Evolutionary conservation across 148 eudicot genomes (phyloP).

Genomic region (Rhododendron vialii): DNA sequence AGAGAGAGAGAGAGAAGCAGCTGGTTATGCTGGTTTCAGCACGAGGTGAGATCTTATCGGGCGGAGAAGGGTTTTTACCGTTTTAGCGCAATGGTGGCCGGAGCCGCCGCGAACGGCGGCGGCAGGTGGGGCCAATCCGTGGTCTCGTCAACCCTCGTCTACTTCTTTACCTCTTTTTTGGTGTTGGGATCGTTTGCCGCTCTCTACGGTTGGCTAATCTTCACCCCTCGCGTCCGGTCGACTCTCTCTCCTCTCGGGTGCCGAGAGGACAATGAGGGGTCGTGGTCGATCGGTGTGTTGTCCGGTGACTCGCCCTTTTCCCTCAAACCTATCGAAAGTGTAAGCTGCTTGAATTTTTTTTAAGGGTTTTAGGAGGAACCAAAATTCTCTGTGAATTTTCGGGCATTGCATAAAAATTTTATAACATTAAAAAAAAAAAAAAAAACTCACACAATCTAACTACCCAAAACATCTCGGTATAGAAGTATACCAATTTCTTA

Average conservation of each 20-base stretch:
- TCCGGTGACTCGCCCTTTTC: slow-evolving; percentile 79
- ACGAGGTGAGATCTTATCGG: neutral
- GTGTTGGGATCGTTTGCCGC: slow-evolving; percentile 51
- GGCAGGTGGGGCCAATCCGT: slow-evolving; percentile 21
- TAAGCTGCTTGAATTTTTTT: slow-evolving; percentile 19
- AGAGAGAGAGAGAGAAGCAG: neutral
- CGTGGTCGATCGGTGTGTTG: slow-evolving; percentile 88
- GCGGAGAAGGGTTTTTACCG: neutral
- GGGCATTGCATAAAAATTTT: too few species aligned
- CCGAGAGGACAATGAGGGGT: slow-evolving; percentile 72
- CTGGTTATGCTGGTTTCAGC: neutral
- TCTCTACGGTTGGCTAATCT: slow-evolving; percentile 51
- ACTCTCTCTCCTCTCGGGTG: slow-evolving; percentile 41
- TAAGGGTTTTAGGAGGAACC: neutral
- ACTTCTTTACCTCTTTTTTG: slow-evolving; percentile 36
- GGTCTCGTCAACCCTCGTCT: slow-evolving; percentile 37
- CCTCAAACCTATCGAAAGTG: slow-evolving; percentile 71
- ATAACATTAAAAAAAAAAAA: too few species aligned
- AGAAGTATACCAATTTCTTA: too few species aligned
- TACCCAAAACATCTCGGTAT: too few species aligned
- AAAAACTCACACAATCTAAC: too few species aligned
- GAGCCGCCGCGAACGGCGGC: slow-evolving; percentile 10
- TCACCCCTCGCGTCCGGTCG: slow-evolving; percentile 35
- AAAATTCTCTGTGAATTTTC: too few species aligned
- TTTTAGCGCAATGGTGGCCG: slow-evolving; percentile 3